Base-by-base conservation (phyloP, 2,329 filamentous ascomycete species). In the Parascedosporium putredinis region DNA sequence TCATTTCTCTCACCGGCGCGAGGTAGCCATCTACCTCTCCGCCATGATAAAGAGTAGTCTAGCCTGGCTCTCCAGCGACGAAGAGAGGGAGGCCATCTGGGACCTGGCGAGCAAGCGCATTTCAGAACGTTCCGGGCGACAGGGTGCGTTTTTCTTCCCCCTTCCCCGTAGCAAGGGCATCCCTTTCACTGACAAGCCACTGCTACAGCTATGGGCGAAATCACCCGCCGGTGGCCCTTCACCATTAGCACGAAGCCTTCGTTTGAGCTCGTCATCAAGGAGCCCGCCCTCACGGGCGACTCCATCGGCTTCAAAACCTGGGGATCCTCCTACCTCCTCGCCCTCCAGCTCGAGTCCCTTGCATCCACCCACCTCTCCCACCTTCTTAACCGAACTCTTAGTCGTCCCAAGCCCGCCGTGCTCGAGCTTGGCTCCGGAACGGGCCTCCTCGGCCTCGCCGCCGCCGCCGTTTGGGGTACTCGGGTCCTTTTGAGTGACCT, bases 231-330 rank as follows among this genome's bases (percentile, higher is more conserved):
- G 4, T 81, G 77, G 77, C 74, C 74, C 2, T 76, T 80, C 54
- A 57, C 63, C 20, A 55, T 57, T 4, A 58, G 59, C 3, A 58
- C 53, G 44, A 53, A 9, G 52, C 57, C 69, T 23, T 56, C 66
- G 1, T 74, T 89, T 56, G 75, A 83, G 43, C 70, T 98, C 47
- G 74, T 76, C 31, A 80, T 98, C 34, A 78, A 88, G 51, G 93
- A 98, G 62, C 93, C 93, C 2, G 83, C 89, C 1, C 72, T 97
- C 50, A 95, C 88, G 0, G 86, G 86, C 5, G 91, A 96, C 64
- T 86, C 87, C 52, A 73, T 97, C 16, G 93, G 93, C 1, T 75
- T 94, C 63, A 97, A 98, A 66, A 98, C 93, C 0, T 97, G 93
- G 93, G 88, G 86, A 1, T 91, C 89, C 0, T 91, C 89, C 0